phyloP scores from a whole-genome alignment of 1,284 basidiomycete genomes.

The Ustilago hordei region DNA sequence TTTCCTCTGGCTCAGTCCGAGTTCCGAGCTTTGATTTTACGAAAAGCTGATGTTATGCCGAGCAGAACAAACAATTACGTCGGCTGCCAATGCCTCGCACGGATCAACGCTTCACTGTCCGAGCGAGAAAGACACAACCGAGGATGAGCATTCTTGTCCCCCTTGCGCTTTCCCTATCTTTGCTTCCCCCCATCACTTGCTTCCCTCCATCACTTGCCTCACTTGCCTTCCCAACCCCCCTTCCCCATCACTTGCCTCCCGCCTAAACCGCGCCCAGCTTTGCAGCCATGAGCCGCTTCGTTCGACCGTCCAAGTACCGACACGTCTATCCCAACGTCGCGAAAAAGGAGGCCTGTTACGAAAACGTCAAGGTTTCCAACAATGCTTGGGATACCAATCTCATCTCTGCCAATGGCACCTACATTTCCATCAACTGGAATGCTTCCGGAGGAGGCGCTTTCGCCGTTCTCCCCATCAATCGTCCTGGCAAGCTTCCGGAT shows the following conservation, averaged over 20 bases:
- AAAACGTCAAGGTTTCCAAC: slow-evolving; percentile 81
- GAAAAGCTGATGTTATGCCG: background rate
- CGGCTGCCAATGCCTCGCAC: slow-evolving; percentile 24
- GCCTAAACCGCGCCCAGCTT: background rate
- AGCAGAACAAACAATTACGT: too few relatives aligned
- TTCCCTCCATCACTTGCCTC: background rate
- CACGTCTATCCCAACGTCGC: slow-evolving; percentile 82
- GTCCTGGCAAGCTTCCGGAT: slow-evolving; percentile 81
- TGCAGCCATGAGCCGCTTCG: slow-evolving; percentile 72
- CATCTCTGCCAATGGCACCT: slow-evolving; percentile 78
- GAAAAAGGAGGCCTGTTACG: slow-evolving; percentile 73
- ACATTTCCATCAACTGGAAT: slow-evolving; percentile 93
- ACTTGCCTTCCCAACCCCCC: too few relatives aligned
- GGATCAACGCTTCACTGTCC: slow-evolving; percentile 19
- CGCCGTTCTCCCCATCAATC: slow-evolving; percentile 81
- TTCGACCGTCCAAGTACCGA: slow-evolving; percentile 76
- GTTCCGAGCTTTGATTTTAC: background rate
- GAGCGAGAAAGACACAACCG: background rate
- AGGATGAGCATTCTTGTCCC: too few relatives aligned
- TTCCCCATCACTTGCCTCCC: background rate
- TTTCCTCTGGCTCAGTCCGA: too few relatives aligned
- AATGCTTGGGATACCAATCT: slow-evolving; percentile 94
- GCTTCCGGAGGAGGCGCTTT: slow-evolving; percentile 94
- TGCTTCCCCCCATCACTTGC: background rate
- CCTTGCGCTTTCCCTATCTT: too few relatives aligned